phyloP scores from a whole-genome alignment of 176 grass and related monocot genomes.

The Guadua angustifolia region DNA sequence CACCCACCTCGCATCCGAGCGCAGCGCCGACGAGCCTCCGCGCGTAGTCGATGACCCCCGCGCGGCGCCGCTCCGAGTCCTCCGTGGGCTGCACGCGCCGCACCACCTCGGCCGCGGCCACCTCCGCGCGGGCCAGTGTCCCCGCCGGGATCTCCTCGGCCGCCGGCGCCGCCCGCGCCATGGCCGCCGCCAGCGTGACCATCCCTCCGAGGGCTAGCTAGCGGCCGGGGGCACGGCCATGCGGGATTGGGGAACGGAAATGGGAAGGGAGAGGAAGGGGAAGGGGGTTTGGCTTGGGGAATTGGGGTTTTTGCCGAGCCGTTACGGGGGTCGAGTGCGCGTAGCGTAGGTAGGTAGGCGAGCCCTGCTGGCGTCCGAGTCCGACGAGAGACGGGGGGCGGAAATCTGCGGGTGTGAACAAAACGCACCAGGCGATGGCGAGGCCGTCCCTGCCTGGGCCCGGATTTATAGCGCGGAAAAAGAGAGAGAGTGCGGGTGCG shows the following conservation, averaged over 20 bases:
- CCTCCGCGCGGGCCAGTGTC: slow-evolving; percentile 42
- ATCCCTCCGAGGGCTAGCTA: slow-evolving; percentile 14
- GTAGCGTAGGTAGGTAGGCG: background rate
- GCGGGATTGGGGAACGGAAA: slow-evolving; percentile 1
- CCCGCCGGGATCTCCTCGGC: background rate
- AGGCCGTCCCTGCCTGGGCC: slow-evolving; percentile 31
- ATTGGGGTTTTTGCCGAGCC: slow-evolving; percentile 20
- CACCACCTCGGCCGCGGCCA: slow-evolving; percentile 55
- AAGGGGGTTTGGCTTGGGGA: background rate
- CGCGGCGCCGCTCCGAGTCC: slow-evolving; percentile 62
- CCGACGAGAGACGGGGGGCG: slow-evolving; percentile 21
- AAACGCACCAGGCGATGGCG: slow-evolving; percentile 25
- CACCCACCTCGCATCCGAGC: slow-evolving; percentile 64
- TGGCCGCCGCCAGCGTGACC: slow-evolving; percentile 26
- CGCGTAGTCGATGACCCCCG: slow-evolving; percentile 51
- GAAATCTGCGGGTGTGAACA: slow-evolving; percentile 47
- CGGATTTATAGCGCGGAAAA: slow-evolving; percentile 37
- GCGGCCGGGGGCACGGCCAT: slow-evolving; percentile 3
- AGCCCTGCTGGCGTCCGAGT: background rate
- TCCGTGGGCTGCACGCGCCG: slow-evolving; percentile 63
- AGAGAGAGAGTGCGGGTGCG: background rate
- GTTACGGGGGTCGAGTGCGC: slow-evolving; percentile 29
- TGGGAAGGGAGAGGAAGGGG: background rate
- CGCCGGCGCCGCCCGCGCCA: slow-evolving; percentile 21
- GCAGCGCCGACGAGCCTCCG: slow-evolving; percentile 63